These are phyloP conservation scores for Kalmusia sp. DNA, from an alignment of 2,329 filamentous ascomycete genomes.

Conservation along the genomic window DNA sequence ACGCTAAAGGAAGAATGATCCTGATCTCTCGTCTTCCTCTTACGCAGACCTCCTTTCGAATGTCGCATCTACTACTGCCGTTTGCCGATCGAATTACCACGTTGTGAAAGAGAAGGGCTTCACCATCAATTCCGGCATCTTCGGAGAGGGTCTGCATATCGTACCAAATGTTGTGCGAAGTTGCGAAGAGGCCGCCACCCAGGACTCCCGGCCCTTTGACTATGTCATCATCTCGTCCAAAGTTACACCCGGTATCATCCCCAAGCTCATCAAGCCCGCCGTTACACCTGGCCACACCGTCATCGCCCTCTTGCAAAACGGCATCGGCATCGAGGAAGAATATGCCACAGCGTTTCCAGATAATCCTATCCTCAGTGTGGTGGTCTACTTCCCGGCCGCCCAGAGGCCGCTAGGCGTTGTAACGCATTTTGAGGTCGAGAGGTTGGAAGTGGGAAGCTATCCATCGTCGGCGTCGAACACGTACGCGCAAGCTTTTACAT, in stretches of 20 bases:
- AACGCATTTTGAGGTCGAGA: slow-evolving; percentile 54
- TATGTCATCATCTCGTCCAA: slow-evolving; percentile 58
- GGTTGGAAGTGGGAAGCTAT: slow-evolving; percentile 59
- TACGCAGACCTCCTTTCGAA: slow-evolving; percentile 47
- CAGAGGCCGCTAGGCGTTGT: slow-evolving; percentile 59
- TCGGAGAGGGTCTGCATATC: slow-evolving; percentile 43
- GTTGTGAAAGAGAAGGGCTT: slow-evolving; percentile 51
- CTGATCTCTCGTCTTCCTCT: no score
- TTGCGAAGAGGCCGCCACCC: slow-evolving; percentile 44
- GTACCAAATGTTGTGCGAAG: slow-evolving; percentile 43
- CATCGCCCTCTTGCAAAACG: slow-evolving; percentile 68
- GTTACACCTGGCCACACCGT: slow-evolving; percentile 53
- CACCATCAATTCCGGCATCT: slow-evolving; percentile 48
- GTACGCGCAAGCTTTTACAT: slow-evolving; percentile 44
- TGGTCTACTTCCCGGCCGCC: slow-evolving; percentile 62
- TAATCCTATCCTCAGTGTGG: slow-evolving; percentile 62
- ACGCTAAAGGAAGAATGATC: no score
- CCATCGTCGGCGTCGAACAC: slow-evolving; percentile 40
- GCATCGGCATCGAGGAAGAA: slow-evolving; percentile 65
- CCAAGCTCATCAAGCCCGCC: slow-evolving; percentile 49
- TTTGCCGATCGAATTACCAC: slow-evolving; percentile 56
- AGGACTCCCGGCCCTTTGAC: slow-evolving; percentile 46
- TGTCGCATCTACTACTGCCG: slow-evolving; percentile 50
- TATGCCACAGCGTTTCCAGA: slow-evolving; percentile 58
- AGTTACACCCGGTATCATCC: slow-evolving; percentile 49